A percentile compares a stretch with the other conserved stretches of the same genome.
These are phyloP conservation scores for Musa balbisiana DNA, from an alignment of 202 grass and related monocot species.

Conservation along the genomic window DNA sequence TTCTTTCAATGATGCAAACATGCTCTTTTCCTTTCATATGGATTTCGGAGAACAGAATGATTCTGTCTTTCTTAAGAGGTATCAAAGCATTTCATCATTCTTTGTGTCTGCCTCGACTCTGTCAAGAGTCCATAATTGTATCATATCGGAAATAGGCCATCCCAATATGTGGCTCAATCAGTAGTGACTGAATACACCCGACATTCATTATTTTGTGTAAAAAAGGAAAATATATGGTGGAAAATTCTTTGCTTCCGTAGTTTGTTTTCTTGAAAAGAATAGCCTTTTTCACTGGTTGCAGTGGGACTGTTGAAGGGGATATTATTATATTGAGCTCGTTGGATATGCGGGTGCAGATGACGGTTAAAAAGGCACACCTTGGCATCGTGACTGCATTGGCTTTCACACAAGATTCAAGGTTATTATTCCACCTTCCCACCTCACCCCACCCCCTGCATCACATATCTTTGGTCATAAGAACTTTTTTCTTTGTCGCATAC, in stretches of 20 bases:
- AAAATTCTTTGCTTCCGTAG: background rate
- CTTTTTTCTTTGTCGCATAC: constrained; percentile 5
- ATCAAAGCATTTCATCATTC: too few relatives aligned
- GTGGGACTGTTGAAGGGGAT: constrained; percentile 84
- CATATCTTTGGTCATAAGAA: background rate
- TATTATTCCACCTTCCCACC: constrained; percentile 1
- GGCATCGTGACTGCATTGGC: constrained; percentile 61
- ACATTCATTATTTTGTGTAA: background rate
- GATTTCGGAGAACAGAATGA: too few relatives aligned
- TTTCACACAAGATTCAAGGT: constrained; percentile 84
- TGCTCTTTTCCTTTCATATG: too few relatives aligned
- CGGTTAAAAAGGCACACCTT: constrained; percentile 88
- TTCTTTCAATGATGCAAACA: too few relatives aligned
- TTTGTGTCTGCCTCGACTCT: too few relatives aligned
- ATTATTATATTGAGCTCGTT: constrained; percentile 45
- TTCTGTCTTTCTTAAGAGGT: too few relatives aligned
- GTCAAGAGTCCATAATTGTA: too few relatives aligned
- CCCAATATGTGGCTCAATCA: too few relatives aligned
- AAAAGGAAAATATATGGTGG: too few relatives aligned
- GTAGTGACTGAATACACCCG: too few relatives aligned
- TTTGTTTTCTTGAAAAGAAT: background rate
- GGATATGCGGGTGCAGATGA: constrained; percentile 46
- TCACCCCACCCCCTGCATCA: background rate
- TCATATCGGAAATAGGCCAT: too few relatives aligned
- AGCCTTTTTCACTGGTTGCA: constrained; percentile 21